A percentile compares a stretch with the other conserved stretches of the same genome.
These are phyloP conservation scores for Epicoccum nigrum DNA, from an alignment of 2,329 filamentous ascomycete species.

Conservation along the genomic window DNA sequence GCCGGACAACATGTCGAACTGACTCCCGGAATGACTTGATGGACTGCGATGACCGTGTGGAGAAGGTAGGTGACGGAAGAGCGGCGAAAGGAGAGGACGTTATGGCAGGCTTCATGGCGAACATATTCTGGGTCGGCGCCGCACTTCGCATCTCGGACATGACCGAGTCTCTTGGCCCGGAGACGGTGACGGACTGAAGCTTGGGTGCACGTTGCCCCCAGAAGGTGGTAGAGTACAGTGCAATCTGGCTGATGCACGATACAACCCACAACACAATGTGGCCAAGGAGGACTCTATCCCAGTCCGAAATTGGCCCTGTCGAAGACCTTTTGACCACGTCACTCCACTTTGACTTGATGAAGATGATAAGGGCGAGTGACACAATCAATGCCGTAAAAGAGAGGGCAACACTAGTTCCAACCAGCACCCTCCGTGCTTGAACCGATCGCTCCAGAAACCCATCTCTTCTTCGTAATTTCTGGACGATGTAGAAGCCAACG, in stretches of 20 bases:
- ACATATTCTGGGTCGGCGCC: slow-evolving; percentile 31
- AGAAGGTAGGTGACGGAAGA: slow-evolving; percentile 46
- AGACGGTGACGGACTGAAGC: slow-evolving; percentile 27
- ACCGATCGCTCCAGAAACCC: slow-evolving; percentile 27
- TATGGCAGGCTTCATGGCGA: slow-evolving; percentile 30
- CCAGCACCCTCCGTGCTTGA: slow-evolving; percentile 26
- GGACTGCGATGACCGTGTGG: slow-evolving; percentile 43
- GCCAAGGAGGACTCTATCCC: slow-evolving; percentile 37
- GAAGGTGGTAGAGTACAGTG: slow-evolving; percentile 37
- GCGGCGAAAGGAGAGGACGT: slow-evolving; percentile 37
- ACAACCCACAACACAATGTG: slow-evolving; percentile 46
- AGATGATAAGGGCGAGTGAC: slow-evolving; percentile 36
- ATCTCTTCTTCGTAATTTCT: slow-evolving; percentile 39
- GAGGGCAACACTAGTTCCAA: slow-evolving; percentile 28
- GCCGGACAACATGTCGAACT: slow-evolving; percentile 47
- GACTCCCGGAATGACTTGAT: slow-evolving; percentile 46
- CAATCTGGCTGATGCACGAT: slow-evolving; percentile 38
- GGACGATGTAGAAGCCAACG: slow-evolving; percentile 36
- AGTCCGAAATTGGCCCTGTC: slow-evolving; percentile 24
- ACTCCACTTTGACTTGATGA: slow-evolving; percentile 32
- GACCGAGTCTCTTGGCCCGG: slow-evolving; percentile 43
- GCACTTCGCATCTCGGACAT: slow-evolving; percentile 43
- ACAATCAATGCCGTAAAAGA: slow-evolving; percentile 34
- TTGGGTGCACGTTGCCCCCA: slow-evolving; percentile 30
- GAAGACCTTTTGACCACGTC: slow-evolving; percentile 24